These are phyloP conservation scores for Fusarium nygamai DNA, from an alignment of 2,329 filamentous ascomycete species.

Conservation along the genomic window DNA sequence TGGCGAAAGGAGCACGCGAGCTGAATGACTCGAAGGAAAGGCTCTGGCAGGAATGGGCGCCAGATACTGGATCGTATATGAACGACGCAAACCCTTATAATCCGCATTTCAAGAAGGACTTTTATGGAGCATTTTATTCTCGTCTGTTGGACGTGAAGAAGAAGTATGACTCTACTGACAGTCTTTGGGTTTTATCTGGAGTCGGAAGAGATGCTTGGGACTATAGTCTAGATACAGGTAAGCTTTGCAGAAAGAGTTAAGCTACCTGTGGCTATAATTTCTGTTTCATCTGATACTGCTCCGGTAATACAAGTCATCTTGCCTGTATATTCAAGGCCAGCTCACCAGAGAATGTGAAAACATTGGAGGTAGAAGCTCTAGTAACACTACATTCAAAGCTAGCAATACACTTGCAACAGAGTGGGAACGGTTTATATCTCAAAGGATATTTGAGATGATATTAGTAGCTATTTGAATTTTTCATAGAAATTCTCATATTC, in stretches of 20 bases:
- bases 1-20: not conserved
- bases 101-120: not conserved
- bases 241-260: not conserved
- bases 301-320: rapidly evolving
- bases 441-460: not conserved
- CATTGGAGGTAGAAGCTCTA: not conserved
- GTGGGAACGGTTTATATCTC: no score
- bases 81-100: not conserved
- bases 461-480: not conserved
- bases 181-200: not conserved
- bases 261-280: no score
- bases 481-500: not conserved
- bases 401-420: not conserved
- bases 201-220: not conserved
- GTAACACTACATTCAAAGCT: not conserved
- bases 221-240: not conserved
- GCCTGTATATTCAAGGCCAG: not conserved
- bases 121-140: not conserved
- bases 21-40: not conserved
- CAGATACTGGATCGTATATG: not conserved
- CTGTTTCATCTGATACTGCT: not conserved
- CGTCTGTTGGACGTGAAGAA: not conserved
- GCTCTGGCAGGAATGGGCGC: not conserved
- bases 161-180: not conserved
- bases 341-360: not conserved